These are phyloP conservation scores for Draba incana DNA, from an alignment of 345 rosid genomes.

Conservation along the genomic window DNA sequence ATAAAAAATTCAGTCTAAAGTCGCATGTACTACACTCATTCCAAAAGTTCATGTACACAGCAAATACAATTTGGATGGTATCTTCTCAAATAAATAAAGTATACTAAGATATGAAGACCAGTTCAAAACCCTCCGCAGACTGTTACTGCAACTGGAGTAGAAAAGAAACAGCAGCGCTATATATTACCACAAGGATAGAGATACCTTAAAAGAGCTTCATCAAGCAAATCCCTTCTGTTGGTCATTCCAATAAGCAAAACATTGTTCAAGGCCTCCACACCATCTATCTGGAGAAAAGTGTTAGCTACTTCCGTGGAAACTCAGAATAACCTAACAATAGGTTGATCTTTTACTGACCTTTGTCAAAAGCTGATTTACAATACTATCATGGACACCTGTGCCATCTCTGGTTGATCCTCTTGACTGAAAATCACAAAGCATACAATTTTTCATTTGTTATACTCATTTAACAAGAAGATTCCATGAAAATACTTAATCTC, in stretches of 20 bases:
- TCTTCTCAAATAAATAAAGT: slow-evolving; percentile 5
- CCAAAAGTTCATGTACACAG: slow-evolving; percentile 10
- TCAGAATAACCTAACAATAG: background rate
- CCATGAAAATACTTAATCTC: slow-evolving; percentile 2
- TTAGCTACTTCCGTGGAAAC: slow-evolving; percentile 21
- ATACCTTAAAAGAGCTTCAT: slow-evolving; percentile 98
- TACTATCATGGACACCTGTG: slow-evolving; percentile 98
- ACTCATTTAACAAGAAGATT: slow-evolving; percentile 12
- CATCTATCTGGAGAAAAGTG: slow-evolving; percentile 83
- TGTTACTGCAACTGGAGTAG: background rate
- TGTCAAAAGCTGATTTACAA: slow-evolving; percentile 95
- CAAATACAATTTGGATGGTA: slow-evolving; percentile 3
- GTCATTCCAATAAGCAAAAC: slow-evolving; percentile 99
- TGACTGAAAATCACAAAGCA: slow-evolving; percentile 59
- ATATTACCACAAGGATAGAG: slow-evolving; percentile 28
- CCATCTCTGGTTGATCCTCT: slow-evolving; percentile 99
- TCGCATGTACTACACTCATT: slow-evolving; percentile 2
- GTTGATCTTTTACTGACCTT: slow-evolving; percentile 61
- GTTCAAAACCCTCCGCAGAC: background rate
- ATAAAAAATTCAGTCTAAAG: slow-evolving; percentile 13
- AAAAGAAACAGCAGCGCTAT: slow-evolving; percentile 2
- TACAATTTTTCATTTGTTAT: background rate
- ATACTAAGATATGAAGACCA: background rate
- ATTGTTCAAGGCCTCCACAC: slow-evolving; percentile 98
- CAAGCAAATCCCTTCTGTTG: slow-evolving; percentile 98